phyloP scores from a whole-genome alignment of 345 rosid species.

The Corchorus olitorius region DNA sequence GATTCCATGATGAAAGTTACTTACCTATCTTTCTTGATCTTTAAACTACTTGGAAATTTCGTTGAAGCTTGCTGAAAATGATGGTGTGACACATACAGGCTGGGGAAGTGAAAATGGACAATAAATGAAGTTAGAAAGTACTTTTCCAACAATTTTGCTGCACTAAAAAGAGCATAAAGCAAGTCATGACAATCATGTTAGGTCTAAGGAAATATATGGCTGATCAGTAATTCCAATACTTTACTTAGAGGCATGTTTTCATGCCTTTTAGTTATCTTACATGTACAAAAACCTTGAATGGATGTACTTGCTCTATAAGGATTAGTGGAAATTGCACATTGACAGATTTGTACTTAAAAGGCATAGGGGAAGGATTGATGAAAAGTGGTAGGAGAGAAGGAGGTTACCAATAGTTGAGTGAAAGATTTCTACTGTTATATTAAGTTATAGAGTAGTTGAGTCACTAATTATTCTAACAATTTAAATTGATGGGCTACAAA shows the following conservation, averaged over 20 bases:
- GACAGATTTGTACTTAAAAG: not conserved
- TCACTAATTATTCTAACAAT: too few species aligned
- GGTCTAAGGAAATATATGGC: not conserved
- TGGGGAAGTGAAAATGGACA: not conserved
- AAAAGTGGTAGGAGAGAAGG: not conserved
- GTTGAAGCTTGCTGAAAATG: conserved; percentile 12
- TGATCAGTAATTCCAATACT: not conserved
- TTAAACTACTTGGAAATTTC: conserved; percentile 18
- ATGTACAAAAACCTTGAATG: not conserved
- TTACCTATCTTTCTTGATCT: conserved; percentile 13
- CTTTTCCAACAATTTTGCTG: not conserved
- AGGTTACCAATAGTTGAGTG: not conserved
- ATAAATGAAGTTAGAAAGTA: not conserved
- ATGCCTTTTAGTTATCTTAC: not conserved
- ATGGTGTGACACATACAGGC: not conserved
- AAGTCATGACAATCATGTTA: not conserved
- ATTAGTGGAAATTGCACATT: not conserved
- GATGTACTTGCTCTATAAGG: not conserved
- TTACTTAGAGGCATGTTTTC: not conserved
- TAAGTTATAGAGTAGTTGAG: not conserved
- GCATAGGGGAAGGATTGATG: not conserved
- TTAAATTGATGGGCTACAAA: not conserved
- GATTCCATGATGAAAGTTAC: conserved; percentile 1
- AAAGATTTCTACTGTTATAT: not conserved
- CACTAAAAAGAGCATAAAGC: not conserved